Conservation (phyloP, 441 rosid species). For the Gossypium gossypioides region DNA sequence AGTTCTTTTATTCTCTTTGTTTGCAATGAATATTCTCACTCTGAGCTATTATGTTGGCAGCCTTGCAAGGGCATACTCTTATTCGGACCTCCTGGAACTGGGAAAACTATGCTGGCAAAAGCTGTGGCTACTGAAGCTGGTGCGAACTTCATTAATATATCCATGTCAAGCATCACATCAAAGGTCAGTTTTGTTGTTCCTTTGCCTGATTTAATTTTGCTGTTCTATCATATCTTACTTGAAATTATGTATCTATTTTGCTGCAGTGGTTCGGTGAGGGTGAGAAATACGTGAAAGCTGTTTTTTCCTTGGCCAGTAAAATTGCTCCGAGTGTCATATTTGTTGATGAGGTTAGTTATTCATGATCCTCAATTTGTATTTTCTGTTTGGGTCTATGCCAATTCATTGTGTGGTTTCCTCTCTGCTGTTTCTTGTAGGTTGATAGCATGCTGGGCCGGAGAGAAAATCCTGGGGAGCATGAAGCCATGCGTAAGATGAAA, state of each 20-base stretch:
- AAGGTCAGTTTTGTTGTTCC: constrained; percentile 37
- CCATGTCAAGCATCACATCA: constrained; percentile 95
- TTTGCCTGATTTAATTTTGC: constrained; percentile 1
- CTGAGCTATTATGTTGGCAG: constrained; percentile 27
- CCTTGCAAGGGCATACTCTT: constrained; percentile 89
- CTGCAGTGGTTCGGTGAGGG: constrained; percentile 95
- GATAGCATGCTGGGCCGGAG: constrained; percentile 94
- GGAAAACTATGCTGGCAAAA: constrained; percentile 92
- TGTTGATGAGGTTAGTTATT: constrained; percentile 71
- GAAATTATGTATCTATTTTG: constrained; percentile 9
- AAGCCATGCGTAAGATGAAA: constrained; percentile 95
- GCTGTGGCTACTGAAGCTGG: constrained; percentile 96
- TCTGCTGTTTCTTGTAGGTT: constrained; percentile 36
- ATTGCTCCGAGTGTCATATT: constrained; percentile 84
- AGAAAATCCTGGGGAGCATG: constrained; percentile 90
- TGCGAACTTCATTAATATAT: constrained; percentile 84
- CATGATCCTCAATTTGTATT: neutral
- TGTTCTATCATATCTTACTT: neutral
- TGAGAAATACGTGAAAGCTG: constrained; percentile 87
- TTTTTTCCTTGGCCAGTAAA: constrained; percentile 84
- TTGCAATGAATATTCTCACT: neutral
- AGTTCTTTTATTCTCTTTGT: constrained; percentile 4
- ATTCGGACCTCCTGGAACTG: constrained; percentile 97
- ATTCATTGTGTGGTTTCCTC: neutral
- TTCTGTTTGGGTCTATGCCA: neutral